Evolutionary conservation across 352 stramenopile genomes (phyloP).

Genomic region (Phytophthora nicotianae): DNA sequence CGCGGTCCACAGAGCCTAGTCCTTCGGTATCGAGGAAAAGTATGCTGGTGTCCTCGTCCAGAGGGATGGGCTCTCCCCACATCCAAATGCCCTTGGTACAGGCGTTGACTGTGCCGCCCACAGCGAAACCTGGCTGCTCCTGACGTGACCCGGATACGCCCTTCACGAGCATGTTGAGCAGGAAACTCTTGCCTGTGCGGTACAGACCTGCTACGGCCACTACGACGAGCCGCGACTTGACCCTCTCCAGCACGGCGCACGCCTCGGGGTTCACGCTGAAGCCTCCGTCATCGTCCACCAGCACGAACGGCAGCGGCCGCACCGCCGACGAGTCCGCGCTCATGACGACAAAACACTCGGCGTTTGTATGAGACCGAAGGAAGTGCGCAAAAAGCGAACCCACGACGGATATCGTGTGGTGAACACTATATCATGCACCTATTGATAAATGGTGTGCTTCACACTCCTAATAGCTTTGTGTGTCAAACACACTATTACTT

Average conservation of each 20-base stretch:
- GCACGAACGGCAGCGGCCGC: conserved; percentile 78
- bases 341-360: conserved; percentile 24
- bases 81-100: conserved; percentile 94
- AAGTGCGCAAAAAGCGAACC: conserved; percentile 25
- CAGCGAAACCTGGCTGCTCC: conserved; percentile 61
- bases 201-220: conserved; percentile 88
- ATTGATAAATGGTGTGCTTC: neutral
- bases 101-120: conserved; percentile 86
- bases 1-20: conserved; percentile 79
- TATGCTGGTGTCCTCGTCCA: conserved; percentile 72
- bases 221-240: conserved; percentile 85
- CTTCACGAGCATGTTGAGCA: conserved; percentile 88
- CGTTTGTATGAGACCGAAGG: conserved; percentile 3
- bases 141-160: conserved; percentile 8
- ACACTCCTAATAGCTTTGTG: neutral
- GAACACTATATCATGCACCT: neutral
- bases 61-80: conserved; percentile 79
- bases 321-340: conserved; percentile 37
- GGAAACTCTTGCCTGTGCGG: conserved; percentile 90
- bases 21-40: conserved; percentile 92
- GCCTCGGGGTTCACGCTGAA: conserved; percentile 86
- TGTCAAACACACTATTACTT: conserved; percentile 5
- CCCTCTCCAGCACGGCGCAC: conserved; percentile 60
- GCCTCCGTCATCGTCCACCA: conserved; percentile 75
- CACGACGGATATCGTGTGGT: conserved; percentile 11